Base-by-base conservation (phyloP, 2,329 filamentous ascomycete genomes). In the Tolypocladium ovalisporum region DNA sequence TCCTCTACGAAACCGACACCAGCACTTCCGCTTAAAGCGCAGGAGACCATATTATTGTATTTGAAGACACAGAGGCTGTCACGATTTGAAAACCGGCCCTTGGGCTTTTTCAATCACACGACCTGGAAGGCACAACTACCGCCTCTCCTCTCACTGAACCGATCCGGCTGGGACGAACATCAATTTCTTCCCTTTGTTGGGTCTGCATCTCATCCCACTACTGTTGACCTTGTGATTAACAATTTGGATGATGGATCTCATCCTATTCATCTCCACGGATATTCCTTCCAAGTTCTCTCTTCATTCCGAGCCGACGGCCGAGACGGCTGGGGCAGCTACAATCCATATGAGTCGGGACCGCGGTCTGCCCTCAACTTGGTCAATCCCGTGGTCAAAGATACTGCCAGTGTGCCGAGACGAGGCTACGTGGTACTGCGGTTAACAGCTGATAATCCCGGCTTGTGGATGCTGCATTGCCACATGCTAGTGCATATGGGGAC, bases 211-310 rank as follows among this genome's bases (percentile, higher is more conserved):
- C 54, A 55, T 1, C 60, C 62, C 9, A 56, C 27, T 2, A 53
- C 60, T 5, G 61, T 70, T 9, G 67, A 67, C 54, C 59, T 71
- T 15, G 59, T 69, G 36, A 65, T 71, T 22, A 70, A 69, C 60
- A 71, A 70, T 37, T 61, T 70, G 9, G 69, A 71, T 39, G 68
- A 71, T 52, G 67, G 68, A 1, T 60, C 63, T 17, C 68, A 71
- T 29, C 68, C 67, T 0, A 63, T 71, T 29, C 82, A 86, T 67
- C 68, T 86, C 0, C 84, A 85, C 66, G 80, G 80, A 0, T 75
- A 82, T 64, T 72, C 73, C 54, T 81, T 83, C 66, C 76, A 79
- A 59, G 71, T 79, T 9, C 54, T 71, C 29, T 61, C 63, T 1
- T 63, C 64, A 0, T 63, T 58, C 24, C 44, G 60, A 13, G 60